These are phyloP conservation scores for Poa annua DNA, from an alignment of 176 grass and related monocot genomes.

Conservation along the genomic window DNA sequence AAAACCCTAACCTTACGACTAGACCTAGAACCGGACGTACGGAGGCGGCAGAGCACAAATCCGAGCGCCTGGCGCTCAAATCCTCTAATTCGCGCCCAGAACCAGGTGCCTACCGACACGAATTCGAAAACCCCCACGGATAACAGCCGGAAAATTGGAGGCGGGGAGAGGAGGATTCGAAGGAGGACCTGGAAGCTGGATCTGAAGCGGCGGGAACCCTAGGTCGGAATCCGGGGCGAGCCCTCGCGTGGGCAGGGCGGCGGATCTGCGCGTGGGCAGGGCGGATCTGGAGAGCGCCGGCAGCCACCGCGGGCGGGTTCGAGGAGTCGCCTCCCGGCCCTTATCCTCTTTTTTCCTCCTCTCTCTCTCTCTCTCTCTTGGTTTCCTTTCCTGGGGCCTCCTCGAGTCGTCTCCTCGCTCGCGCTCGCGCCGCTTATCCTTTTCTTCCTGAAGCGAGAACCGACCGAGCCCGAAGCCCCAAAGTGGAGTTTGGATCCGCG, in stretches of 20 bases:
- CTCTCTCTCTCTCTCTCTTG: background rate
- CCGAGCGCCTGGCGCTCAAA: background rate
- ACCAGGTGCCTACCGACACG: background rate
- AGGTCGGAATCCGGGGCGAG: background rate
- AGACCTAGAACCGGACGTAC: slow-evolving; percentile 3
- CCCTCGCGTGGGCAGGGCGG: slow-evolving; percentile 1
- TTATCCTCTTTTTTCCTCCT: slow-evolving; percentile 24
- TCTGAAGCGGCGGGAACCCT: slow-evolving; percentile 40
- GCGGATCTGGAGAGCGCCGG: slow-evolving; percentile 40
- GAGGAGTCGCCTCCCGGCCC: slow-evolving; percentile 4
- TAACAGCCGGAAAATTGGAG: background rate
- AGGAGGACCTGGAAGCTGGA: slow-evolving; percentile 42
- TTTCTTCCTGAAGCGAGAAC: slow-evolving; percentile 33
- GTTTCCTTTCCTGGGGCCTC: slow-evolving; percentile 24
- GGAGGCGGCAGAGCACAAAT: background rate
- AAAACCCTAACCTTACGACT: slow-evolving; percentile 40
- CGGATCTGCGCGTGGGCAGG: slow-evolving; percentile 36
- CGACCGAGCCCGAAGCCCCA: background rate
- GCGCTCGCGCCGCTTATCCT: slow-evolving; percentile 31
- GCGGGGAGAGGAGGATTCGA: background rate
- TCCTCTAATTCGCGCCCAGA: slow-evolving; percentile 28
- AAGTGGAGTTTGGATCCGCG: slow-evolving; percentile 2
- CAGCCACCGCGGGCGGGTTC: slow-evolving; percentile 17
- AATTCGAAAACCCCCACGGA: background rate
- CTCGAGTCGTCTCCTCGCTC: slow-evolving; percentile 28